Percentiles rank a stretch among this genome's conserved stretches.
Evolutionary conservation across 148 eudicot species (phyloP).

Genomic region (Camellia japonica): DNA sequence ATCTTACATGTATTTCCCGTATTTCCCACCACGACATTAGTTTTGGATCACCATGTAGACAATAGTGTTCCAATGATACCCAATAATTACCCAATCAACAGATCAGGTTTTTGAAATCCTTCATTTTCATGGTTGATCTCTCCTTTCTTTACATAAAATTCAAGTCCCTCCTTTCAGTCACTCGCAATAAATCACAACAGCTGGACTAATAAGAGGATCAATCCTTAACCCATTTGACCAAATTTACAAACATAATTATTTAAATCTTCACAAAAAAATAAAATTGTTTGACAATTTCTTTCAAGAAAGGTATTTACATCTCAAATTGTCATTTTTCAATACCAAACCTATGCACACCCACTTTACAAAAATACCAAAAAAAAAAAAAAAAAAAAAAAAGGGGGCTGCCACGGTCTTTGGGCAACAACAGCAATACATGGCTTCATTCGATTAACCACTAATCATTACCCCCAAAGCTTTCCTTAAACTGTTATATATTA

Average conservation of each 20-base stretch:
- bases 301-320: conserved; percentile 8
- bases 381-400: not conserved
- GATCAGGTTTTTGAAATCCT: no score
- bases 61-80: no score
- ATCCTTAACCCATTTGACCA: no score
- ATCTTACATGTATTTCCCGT: no score
- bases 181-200: no score
- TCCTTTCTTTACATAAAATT: not conserved
- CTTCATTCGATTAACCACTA: not conserved
- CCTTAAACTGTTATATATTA: not conserved
- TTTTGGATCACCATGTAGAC: no score
- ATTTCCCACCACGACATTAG: no score
- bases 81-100: no score
- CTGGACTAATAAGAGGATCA: no score
- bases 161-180: not conserved
- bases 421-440: conserved; percentile 21
- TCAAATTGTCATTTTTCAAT: not conserved
- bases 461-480: not conserved
- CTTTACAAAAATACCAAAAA: conserved; percentile 26
- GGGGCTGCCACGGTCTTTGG: conserved; percentile 16
- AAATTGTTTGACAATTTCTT: not conserved
- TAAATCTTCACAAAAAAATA: no score
- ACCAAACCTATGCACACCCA: conserved; percentile 11
- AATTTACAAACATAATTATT: not conserved
- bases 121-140: not conserved